phyloP scores from a whole-genome alignment of 2,329 filamentous ascomycete species.

The Colletotrichum scovillei region DNA sequence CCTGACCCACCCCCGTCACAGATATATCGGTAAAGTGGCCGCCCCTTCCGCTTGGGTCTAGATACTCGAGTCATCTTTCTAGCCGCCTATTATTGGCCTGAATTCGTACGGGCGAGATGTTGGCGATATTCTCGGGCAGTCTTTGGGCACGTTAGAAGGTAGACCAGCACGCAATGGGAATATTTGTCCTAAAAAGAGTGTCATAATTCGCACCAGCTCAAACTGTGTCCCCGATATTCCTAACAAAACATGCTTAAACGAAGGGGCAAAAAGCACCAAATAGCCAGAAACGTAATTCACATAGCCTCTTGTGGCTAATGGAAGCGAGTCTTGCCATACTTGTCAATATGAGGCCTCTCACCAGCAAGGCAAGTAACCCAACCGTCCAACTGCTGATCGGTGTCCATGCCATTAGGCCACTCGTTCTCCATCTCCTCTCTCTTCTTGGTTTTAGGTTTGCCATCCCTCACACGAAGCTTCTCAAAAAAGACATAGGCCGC shows the following conservation, averaged over 20 bases:
- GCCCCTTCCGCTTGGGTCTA: background rate
- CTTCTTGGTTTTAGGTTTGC: slow-evolving; percentile 62
- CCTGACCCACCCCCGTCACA: slow-evolving; percentile 15
- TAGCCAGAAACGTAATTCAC: too few species aligned
- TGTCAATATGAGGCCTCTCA: slow-evolving; percentile 33
- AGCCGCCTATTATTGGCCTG: background rate
- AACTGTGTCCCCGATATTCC: background rate
- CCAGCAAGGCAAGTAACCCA: background rate
- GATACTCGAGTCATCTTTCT: background rate
- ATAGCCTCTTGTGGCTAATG: background rate
- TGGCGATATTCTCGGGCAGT: background rate
- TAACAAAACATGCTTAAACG: too few species aligned
- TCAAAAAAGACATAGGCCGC: slow-evolving; percentile 69
- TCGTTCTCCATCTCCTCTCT: slow-evolving; percentile 62
- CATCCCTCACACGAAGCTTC: slow-evolving; percentile 63
- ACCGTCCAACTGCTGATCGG: background rate
- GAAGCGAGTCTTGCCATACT: slow-evolving; percentile 36
- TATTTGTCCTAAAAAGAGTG: background rate
- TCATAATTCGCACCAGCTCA: background rate
- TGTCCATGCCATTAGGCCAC: slow-evolving; percentile 42
- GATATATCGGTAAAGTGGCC: slow-evolving; percentile 8
- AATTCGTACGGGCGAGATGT: background rate
- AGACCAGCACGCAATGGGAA: background rate
- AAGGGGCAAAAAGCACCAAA: too few species aligned
- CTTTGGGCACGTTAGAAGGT: background rate